These are phyloP conservation scores for Phoma sp. DNA, from an alignment of 2,329 filamentous ascomycete species.

Conservation along the genomic window DNA sequence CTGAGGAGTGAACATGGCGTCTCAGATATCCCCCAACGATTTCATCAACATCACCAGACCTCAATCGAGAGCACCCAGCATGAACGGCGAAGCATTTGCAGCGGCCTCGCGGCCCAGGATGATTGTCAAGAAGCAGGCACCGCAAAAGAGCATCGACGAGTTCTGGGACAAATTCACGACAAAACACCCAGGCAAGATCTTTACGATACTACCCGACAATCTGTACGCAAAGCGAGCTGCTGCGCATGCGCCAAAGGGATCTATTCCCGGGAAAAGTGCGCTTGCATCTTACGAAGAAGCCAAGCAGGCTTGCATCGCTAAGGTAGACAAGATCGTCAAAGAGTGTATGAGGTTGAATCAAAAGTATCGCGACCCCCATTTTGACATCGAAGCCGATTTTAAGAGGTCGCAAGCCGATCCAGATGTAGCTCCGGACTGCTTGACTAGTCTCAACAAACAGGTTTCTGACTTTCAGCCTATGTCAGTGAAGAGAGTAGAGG, in stretches of 20 bases:
- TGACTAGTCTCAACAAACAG: slow-evolving; percentile 55
- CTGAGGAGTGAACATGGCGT: slow-evolving; percentile 42
- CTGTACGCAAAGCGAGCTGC: slow-evolving; percentile 67
- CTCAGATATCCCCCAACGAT: slow-evolving; percentile 44
- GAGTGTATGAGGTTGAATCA: slow-evolving; percentile 79
- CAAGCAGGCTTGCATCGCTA: slow-evolving; percentile 68
- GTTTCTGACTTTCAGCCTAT: slow-evolving; percentile 62
- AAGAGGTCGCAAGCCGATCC: slow-evolving; percentile 54
- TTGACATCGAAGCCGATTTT: slow-evolving; percentile 80
- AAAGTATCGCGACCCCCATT: slow-evolving; percentile 85
- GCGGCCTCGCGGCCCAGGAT: slow-evolving; percentile 28
- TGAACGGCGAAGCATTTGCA: slow-evolving; percentile 36
- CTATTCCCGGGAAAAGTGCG: slow-evolving; percentile 66
- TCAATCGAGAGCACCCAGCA: slow-evolving; percentile 45
- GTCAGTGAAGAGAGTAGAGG: slow-evolving; percentile 73
- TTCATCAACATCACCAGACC: slow-evolving; percentile 46
- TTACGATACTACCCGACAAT: slow-evolving; percentile 72
- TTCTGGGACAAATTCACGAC: slow-evolving; percentile 75
- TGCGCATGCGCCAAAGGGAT: slow-evolving; percentile 59
- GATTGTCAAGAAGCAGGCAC: slow-evolving; percentile 58
- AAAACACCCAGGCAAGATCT: slow-evolving; percentile 74
- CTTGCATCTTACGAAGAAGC: slow-evolving; percentile 76
- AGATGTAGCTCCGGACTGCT: slow-evolving; percentile 53
- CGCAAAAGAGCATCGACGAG: slow-evolving; percentile 71
- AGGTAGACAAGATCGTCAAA: slow-evolving; percentile 63